Evolutionary conservation across 495 filamentous ascomycete genomes (phyloP).

Genomic region (Lindgomyces ingoldianus): DNA sequence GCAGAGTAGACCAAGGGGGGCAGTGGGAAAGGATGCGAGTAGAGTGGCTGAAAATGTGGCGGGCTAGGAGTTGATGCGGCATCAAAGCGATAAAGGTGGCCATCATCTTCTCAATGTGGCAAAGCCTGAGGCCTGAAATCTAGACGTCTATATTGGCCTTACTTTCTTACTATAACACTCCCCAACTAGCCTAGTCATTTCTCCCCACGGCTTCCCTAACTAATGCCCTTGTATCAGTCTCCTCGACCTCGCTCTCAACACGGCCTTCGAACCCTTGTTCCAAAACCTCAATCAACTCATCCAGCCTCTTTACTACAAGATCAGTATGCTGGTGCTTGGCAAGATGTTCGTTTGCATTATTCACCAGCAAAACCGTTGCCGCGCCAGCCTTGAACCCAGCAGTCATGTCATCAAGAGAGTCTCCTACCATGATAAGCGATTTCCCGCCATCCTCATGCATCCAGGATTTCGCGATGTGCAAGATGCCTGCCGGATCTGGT

Average conservation of each 20-base stretch:
- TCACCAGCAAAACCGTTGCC: conserved; percentile 83
- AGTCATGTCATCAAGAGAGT: conserved; percentile 92
- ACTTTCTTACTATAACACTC: neutral
- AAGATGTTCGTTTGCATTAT: conserved; percentile 74
- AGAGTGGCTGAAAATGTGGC: conserved; percentile 53
- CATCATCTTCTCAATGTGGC: no score
- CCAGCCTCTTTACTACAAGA: conserved; percentile 41
- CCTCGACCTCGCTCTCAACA: conserved; percentile 21
- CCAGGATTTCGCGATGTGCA: conserved; percentile 67
- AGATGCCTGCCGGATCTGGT: conserved; percentile 82
- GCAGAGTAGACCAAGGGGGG: conserved; percentile 45
- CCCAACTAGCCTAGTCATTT: neutral
- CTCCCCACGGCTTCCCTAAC: conserved; percentile 17
- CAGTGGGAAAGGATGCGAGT: conserved; percentile 45
- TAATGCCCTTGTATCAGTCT: conserved; percentile 14
- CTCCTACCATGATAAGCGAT: conserved; percentile 69
- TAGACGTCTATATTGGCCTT: no score
- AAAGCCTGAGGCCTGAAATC: no score
- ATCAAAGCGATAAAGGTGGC: neutral
- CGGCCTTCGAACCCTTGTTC: conserved; percentile 41
- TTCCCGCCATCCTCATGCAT: conserved; percentile 11
- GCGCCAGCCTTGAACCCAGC: conserved; percentile 82
- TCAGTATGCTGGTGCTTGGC: conserved; percentile 78
- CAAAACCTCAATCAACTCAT: conserved; percentile 43
- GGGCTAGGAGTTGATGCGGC: conserved; percentile 38